These are phyloP conservation scores for Colletotrichum caudatum DNA, from an alignment of 2,329 filamentous ascomycete genomes.

Conservation along the genomic window DNA sequence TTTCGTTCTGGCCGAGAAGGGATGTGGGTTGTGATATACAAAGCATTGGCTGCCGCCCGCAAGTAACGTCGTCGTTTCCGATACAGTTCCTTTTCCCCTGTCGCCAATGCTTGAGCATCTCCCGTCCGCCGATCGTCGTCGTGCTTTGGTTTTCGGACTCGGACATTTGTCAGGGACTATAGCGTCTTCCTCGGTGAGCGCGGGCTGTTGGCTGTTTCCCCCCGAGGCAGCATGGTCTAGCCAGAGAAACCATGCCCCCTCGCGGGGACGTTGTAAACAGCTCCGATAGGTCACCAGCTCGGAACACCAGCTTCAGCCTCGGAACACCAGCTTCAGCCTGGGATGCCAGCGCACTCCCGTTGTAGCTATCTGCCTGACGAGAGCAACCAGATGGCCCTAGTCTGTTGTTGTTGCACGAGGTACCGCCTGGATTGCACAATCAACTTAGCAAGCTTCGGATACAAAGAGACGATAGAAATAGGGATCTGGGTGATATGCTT, in stretches of 20 bases:
- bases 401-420: not conserved
- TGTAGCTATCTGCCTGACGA: not conserved
- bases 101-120: not conserved
- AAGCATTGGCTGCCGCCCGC: too few species aligned
- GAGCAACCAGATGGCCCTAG: not conserved
- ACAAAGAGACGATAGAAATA: not conserved
- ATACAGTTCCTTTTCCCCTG: too few species aligned
- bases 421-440: too few species aligned
- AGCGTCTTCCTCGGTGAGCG: too few species aligned
- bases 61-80: too few species aligned
- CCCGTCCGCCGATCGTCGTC: constrained; percentile 21
- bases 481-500: too few species aligned
- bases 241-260: not conserved
- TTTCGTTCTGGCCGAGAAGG: not conserved
- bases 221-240: constrained; percentile 11
- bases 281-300: not conserved
- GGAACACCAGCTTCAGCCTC: not conserved
- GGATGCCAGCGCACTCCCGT: not conserved
- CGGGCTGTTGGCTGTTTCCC: not conserved
- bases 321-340: not conserved
- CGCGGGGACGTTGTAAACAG: not conserved
- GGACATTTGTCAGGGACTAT: too few species aligned
- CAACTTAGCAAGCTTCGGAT: too few species aligned
- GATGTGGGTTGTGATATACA: too few species aligned
- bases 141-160: not conserved